These are phyloP conservation scores for Casuarina glauca DNA, from an alignment of 306 rosid genomes.

Conservation along the genomic window DNA sequence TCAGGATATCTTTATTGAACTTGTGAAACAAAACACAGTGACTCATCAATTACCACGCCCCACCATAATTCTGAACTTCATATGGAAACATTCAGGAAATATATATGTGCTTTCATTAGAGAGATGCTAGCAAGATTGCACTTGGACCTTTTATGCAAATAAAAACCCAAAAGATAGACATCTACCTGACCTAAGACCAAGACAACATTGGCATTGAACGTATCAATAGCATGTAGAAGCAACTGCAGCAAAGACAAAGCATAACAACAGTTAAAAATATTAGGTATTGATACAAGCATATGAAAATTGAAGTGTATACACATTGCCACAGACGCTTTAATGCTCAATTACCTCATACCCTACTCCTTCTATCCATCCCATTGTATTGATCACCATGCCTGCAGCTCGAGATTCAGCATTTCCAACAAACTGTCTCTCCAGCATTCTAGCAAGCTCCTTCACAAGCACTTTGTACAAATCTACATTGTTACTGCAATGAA, in stretches of 20 bases:
- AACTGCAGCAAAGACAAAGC: conserved; percentile 54
- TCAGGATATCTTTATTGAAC: background rate
- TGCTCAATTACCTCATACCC: conserved; percentile 79
- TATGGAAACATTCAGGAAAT: background rate
- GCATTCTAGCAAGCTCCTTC: conserved; percentile 82
- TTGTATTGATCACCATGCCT: conserved; percentile 95
- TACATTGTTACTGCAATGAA: conserved; percentile 66
- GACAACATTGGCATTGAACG: conserved; percentile 81
- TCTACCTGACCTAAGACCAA: conserved; percentile 94
- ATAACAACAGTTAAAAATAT: conserved; percentile 11
- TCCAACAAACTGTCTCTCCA: conserved; percentile 82
- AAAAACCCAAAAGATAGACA: conserved; percentile 1
- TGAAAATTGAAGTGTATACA: conserved; percentile 4
- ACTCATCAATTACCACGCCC: background rate
- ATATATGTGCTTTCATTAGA: background rate
- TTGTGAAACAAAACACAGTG: background rate
- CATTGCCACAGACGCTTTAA: conserved; percentile 18
- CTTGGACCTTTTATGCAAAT: background rate
- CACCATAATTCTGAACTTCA: background rate
- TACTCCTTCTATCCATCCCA: conserved; percentile 98
- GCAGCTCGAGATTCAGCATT: conserved; percentile 90
- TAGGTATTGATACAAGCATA: conserved; percentile 19
- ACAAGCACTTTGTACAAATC: conserved; percentile 87
- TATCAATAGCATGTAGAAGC: conserved; percentile 84
- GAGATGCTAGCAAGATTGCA: background rate